These are phyloP conservation scores for Hyparrhenia diplandra DNA, from an alignment of 176 grass and related monocot species.

Conservation along the genomic window DNA sequence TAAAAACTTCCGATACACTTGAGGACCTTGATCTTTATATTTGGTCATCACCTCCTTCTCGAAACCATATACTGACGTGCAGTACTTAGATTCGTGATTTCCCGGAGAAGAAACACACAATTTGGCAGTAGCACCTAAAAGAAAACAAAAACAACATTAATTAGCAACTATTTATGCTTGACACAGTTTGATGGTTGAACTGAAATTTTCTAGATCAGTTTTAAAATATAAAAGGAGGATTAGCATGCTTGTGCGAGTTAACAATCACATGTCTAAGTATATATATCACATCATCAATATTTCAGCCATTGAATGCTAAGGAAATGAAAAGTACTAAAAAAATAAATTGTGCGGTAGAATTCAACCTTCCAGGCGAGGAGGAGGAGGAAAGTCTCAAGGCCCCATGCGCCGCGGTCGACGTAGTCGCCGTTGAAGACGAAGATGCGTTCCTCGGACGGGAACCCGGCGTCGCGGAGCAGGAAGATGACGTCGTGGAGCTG, in stretches of 20 bases:
- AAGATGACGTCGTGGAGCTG: conserved; percentile 97
- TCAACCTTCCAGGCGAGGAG: conserved; percentile 88
- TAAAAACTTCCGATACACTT: conserved; percentile 87
- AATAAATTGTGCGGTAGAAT: background rate
- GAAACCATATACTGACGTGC: conserved; percentile 95
- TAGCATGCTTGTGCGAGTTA: background rate
- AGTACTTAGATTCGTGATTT: conserved; percentile 98
- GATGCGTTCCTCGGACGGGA: conserved; percentile 69
- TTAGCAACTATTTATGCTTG: background rate
- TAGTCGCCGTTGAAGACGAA: conserved; percentile 99
- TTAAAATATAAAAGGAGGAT: background rate
- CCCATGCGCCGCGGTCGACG: conserved; percentile 94
- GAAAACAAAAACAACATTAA: background rate
- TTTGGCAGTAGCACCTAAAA: conserved; percentile 67
- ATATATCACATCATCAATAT: too few relatives aligned
- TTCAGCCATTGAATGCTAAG: too few relatives aligned
- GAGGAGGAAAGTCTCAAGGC: conserved; percentile 81
- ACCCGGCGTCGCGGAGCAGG: conserved; percentile 78
- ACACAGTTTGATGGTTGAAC: background rate
- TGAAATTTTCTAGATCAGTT: background rate
- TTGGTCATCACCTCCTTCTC: conserved; percentile 81
- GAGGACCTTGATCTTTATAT: conserved; percentile 75
- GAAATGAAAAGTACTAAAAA: too few relatives aligned
- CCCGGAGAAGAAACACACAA: conserved; percentile 82
- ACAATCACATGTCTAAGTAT: too few relatives aligned